phyloP scores from a whole-genome alignment of 2,329 filamentous ascomycete genomes.

The Stagonosporopsis tanaceti region DNA sequence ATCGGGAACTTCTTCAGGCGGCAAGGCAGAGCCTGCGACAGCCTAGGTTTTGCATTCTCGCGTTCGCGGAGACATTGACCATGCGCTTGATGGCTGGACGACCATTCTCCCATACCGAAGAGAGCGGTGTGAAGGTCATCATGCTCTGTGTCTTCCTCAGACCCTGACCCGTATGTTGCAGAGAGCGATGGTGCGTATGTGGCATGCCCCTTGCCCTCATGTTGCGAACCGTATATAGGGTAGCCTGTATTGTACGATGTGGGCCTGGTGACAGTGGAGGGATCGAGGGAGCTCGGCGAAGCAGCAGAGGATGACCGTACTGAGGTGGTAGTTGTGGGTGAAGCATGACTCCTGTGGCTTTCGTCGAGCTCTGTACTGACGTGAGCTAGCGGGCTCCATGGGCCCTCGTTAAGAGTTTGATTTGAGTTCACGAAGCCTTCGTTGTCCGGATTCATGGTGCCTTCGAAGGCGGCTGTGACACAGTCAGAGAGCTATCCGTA shows the following conservation, averaged over 20 bases:
- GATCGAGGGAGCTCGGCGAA: conserved; percentile 28
- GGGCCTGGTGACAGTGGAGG: conserved; percentile 36
- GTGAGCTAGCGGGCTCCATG: conserved; percentile 24
- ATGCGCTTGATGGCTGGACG: conserved; percentile 9
- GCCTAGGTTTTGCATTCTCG: conserved; percentile 23
- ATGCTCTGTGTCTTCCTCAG: conserved; percentile 30
- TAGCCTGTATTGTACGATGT: conserved; percentile 39
- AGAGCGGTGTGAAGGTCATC: conserved; percentile 19
- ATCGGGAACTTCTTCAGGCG: conserved; percentile 33
- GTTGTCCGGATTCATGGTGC: conserved; percentile 22
- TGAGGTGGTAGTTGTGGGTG: conserved; percentile 21
- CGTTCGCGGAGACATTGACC: conserved; percentile 22
- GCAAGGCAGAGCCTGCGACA: conserved; percentile 3
- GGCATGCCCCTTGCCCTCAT: conserved; percentile 27
- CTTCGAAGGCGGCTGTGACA: conserved; percentile 33
- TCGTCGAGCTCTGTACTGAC: conserved; percentile 23
- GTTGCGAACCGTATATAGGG: conserved; percentile 10
- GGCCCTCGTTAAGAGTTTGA: conserved; percentile 29
- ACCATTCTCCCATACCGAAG: conserved; percentile 32
- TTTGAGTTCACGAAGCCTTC: conserved; percentile 21
- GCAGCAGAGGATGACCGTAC: conserved; percentile 18
- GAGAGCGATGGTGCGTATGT: conserved; percentile 35
- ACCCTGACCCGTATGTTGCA: conserved; percentile 37
- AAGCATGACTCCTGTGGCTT: conserved; percentile 23
- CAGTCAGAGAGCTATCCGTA: conserved; percentile 1